Percentiles rank a stretch among this genome's conserved stretches.
Evolutionary conservation across 306 rosid genomes (phyloP).

Genomic region (Abrus precatorius): DNA sequence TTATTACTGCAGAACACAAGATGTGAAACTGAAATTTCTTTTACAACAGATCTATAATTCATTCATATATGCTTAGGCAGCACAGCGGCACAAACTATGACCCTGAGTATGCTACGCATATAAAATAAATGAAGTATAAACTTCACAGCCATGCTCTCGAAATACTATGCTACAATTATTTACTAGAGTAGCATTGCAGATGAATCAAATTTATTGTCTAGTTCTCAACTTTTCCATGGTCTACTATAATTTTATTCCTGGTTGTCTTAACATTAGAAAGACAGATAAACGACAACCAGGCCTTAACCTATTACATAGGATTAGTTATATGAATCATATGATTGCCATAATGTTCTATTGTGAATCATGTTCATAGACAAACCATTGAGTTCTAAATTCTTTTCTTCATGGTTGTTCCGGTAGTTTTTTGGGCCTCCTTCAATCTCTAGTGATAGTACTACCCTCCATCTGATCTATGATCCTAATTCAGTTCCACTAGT

Average conservation of each 20-base stretch:
- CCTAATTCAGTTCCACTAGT: not conserved
- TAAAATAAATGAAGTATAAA: not conserved
- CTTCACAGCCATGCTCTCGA: not conserved
- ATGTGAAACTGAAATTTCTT: not conserved
- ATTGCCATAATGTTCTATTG: too few species aligned
- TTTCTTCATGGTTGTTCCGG: too few species aligned
- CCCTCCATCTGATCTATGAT: not conserved
- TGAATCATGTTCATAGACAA: too few species aligned
- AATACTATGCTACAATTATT: not conserved
- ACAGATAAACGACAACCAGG: too few species aligned
- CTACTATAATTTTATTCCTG: not conserved
- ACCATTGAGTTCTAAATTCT: too few species aligned
- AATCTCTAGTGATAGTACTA: not conserved
- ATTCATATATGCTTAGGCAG: not conserved
- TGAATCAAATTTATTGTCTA: not conserved
- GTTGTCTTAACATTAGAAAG: not conserved
- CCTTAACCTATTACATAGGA: too few species aligned
- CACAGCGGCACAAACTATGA: not conserved
- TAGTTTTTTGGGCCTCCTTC: too few species aligned
- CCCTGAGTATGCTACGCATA: not conserved
- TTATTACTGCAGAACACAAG: too few species aligned
- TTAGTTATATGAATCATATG: too few species aligned
- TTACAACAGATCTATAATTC: not conserved
- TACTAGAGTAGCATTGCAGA: slow-evolving; percentile 16
- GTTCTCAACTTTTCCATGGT: slow-evolving; percentile 15